Evolutionary conservation across 2,329 filamentous ascomycete species (phyloP).

Genomic region (Colletotrichum sp.): DNA sequence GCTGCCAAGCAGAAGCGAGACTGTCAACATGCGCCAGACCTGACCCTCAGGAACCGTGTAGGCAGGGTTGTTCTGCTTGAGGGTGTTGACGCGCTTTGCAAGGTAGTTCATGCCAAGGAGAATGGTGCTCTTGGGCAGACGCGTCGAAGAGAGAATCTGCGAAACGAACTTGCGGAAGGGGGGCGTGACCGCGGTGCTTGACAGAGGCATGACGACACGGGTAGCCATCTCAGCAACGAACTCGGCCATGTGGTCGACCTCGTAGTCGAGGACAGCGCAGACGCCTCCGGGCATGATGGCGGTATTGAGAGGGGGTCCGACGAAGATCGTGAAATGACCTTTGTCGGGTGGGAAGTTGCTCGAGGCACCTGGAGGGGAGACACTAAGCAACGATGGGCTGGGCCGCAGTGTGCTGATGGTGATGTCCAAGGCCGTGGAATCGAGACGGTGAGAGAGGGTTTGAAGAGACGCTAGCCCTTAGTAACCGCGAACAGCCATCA

Average conservation of each 20-base stretch:
- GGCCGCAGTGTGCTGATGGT: background rate
- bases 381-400: background rate
- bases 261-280: constrained; percentile 92
- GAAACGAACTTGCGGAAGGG: constrained; percentile 91
- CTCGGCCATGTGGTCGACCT: constrained; percentile 95
- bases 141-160: constrained; percentile 88
- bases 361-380: background rate
- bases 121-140: constrained; percentile 90
- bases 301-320: constrained; percentile 33
- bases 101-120: constrained; percentile 90
- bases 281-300: constrained; percentile 78
- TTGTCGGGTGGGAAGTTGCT: constrained; percentile 33
- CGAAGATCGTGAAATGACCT: constrained; percentile 45
- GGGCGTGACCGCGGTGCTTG: constrained; percentile 56
- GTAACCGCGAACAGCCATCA: constrained; percentile 17
- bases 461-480: constrained; percentile 1
- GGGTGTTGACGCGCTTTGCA: constrained; percentile 79
- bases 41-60: constrained; percentile 70
- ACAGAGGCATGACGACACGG: constrained; percentile 58
- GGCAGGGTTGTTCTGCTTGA: constrained; percentile 58
- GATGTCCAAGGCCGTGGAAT: background rate
- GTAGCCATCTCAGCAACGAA: constrained; percentile 90
- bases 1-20: constrained; percentile 84
- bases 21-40: constrained; percentile 86
- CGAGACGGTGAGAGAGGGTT: background rate